Evolutionary conservation across 2,329 filamentous ascomycete species (phyloP), one percentile per base, ranked within the genome.

Genomic region (Nemania sp.): DNA sequence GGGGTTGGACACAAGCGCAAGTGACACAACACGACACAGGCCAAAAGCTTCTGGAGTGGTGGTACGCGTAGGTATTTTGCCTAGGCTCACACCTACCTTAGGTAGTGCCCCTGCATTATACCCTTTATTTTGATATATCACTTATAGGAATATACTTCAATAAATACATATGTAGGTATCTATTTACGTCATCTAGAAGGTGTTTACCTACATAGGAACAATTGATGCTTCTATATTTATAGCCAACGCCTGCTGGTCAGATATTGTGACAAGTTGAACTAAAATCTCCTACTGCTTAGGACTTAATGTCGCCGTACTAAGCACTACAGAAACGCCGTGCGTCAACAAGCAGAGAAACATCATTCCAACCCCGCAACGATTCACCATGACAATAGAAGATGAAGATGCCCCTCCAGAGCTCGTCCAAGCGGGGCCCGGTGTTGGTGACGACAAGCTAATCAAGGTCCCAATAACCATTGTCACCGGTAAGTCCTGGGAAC

Each of bases 381-480:
- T 47, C 52, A 55, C 29, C 52, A 90, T 92, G 87, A 85, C 91
- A 73, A 81, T 85, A 61, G 89, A 92, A 70, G 89, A 92, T 70
- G 90, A 90, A 66, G 91, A 93, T 76, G 81, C 85, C 63, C 90
- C 90, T 62, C 90, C 92, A 67, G 86, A 90, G 73, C 83, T 93
- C 68, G 83, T 79, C 70, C 70, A 75, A 70, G 58, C 71, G 67
- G 66, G 74, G 78, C 68, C 68, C 15, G 76, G 77, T 35, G 75
- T 79, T 29, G 80, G 80, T 3, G 79, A 83, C 20, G 82, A 86
- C 69, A 84, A 85, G 55, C 79, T 81, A 7, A 80, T 87, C 68
- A 93, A 92, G 80, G 93, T 95, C 0, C 93, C 93, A 20, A 93
- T 96, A 71, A 95, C 93, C 0, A 94, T 96, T 70, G 91, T 96